Evolutionary conservation across 495 filamentous ascomycete genomes (phyloP).

Genomic region (Schizothecium vesticola): DNA sequence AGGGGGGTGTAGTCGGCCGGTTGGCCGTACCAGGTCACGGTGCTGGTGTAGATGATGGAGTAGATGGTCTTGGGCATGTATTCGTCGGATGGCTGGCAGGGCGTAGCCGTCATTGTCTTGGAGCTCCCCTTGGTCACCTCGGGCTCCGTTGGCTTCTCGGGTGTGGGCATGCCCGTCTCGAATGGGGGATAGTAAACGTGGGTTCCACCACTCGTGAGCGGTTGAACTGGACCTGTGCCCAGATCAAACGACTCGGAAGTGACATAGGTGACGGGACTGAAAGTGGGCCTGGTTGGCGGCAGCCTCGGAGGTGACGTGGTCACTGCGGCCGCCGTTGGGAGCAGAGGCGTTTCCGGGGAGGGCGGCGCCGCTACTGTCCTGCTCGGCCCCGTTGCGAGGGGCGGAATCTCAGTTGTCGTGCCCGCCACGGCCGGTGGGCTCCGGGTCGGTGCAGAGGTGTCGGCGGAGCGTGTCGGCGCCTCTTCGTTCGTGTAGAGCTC

Average conservation of each 20-base stretch:
- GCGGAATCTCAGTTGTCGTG: not conserved
- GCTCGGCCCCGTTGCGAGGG: not conserved
- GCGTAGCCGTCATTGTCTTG: not conserved
- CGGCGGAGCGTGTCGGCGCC: not conserved
- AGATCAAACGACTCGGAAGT: conserved; percentile 7
- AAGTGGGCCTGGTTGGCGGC: not conserved
- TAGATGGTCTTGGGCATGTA: conserved; percentile 22
- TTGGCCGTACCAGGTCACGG: conserved; percentile 40
- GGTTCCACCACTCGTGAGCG: not conserved
- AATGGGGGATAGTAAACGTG: not conserved
- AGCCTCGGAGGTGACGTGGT: not conserved
- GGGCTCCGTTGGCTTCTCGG: not conserved
- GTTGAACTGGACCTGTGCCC: not conserved
- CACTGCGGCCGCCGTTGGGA: not conserved
- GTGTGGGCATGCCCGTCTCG: not conserved
- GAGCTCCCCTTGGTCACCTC: not conserved
- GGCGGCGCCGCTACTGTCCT: not conserved
- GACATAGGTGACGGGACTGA: not conserved
- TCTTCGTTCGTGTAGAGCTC: not conserved
- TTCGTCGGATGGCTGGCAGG: conserved; percentile 9
- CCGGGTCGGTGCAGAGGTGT: not conserved
- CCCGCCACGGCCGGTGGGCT: not conserved
- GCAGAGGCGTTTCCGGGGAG: not conserved
- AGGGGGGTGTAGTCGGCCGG: conserved; percentile 39
- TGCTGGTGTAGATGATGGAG: conserved; percentile 40